Base-by-base conservation (phyloP, 2,329 filamentous ascomycete genomes). In the Fusarium udum region DNA sequence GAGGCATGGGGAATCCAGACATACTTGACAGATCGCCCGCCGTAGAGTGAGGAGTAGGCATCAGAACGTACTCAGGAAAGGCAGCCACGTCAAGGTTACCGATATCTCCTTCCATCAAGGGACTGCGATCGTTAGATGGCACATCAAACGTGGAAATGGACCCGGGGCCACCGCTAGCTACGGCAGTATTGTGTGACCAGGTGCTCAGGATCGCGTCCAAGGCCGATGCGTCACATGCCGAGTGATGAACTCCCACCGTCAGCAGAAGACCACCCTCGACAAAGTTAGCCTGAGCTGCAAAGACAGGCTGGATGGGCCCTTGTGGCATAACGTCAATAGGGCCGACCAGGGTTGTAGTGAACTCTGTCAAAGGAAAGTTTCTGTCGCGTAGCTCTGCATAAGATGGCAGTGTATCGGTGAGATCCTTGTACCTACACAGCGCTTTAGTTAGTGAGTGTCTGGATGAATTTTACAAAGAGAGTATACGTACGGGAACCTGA, bases 381-480 rank as follows among this genome's bases (percentile, higher is more conserved):
- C 22, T 20, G 4, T 32, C 22, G 7, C 12, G 24, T 14, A 60
- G 16, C 7, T 60, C 16, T 16, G 16, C 7, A 11, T 52, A 60
- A 3, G 45, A n/a, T 3, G 45, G 16, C 7, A 60, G 9, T 14
- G 8, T 6, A 10, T 39, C 13, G 11, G 45, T n/a, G 14, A 40
- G 45, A 7, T 60, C 57, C 9, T 60, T 52, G 13, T n/a, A 60
- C 13, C 34, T 60, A 9, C 11, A 14, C 7, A 24, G 14, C 2
- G 16, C 3, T 14, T 24, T 18, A 8, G 26, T 51, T 6, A 59
- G 16, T 6, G 3, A 20, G 18, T 10, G 22, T 7, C 13, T 26
- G 2, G 7, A 11, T 5, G 15, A 4, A 14, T 4, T 0, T 11
- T 7, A 16, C 2, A n/a, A 16, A 15, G 3, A 36, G 5, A 14